These are phyloP conservation scores for Ceratocystis ficicola DNA, from an alignment of 2,329 filamentous ascomycete species.

Conservation along the genomic window DNA sequence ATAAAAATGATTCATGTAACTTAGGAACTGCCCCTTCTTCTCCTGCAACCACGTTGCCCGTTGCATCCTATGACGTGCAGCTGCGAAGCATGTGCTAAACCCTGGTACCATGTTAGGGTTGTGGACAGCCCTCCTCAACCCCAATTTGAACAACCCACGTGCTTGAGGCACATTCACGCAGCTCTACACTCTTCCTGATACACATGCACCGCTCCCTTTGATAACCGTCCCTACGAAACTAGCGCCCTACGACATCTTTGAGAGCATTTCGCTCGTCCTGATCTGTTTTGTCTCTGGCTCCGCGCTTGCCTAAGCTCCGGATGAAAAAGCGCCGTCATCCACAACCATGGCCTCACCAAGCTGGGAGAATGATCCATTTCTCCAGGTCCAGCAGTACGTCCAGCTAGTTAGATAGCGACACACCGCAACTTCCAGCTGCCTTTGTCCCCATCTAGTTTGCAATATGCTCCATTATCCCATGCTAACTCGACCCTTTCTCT, in stretches of 20 bases:
- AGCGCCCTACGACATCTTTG: neutral
- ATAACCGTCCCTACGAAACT: no score
- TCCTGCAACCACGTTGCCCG: neutral
- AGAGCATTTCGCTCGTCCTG: neutral
- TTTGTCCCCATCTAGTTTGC: neutral
- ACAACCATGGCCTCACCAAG: conserved; percentile 54
- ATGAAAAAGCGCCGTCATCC: conserved; percentile 14
- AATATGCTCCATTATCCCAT: neutral
- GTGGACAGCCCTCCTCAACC: neutral
- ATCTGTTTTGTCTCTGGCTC: neutral
- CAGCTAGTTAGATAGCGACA: neutral
- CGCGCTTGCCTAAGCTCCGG: conserved; percentile 8
- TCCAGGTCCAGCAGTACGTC: conserved; percentile 57
- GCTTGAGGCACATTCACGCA: neutral
- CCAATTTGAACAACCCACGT: neutral
- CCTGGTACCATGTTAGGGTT: neutral
- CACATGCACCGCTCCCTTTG: no score
- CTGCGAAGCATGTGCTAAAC: neutral
- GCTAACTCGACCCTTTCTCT: conserved; percentile 18
- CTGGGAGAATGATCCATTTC: conserved; percentile 57
- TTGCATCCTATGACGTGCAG: neutral
- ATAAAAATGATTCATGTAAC: conserved; percentile 2
- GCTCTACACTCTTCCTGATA: neutral
- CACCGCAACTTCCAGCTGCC: neutral
- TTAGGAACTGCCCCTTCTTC: neutral